Percentiles rank a stretch among this genome's conserved stretches.
These are phyloP conservation scores for Claviceps spartinae DNA, from an alignment of 2,329 filamentous ascomycete genomes.

Conservation along the genomic window DNA sequence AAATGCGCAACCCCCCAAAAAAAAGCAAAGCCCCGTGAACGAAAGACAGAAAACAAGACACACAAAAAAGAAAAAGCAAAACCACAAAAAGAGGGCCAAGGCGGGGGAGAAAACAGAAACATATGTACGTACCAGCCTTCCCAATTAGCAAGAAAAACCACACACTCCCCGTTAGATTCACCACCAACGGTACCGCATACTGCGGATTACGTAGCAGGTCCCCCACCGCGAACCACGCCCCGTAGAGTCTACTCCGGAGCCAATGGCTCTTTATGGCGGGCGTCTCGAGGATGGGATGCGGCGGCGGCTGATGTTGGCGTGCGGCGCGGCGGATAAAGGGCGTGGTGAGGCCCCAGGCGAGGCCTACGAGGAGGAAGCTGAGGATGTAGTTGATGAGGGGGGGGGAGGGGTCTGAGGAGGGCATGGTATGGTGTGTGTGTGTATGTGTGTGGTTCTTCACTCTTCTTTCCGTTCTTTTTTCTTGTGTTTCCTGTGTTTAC, in stretches of 20 bases:
- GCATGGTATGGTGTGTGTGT: background rate
- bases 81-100: background rate
- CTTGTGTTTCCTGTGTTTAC: too few species aligned
- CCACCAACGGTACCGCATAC: slow-evolving; percentile 70
- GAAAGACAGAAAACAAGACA: background rate
- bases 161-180: slow-evolving; percentile 84
- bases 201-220: slow-evolving; percentile 69
- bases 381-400: slow-evolving; percentile 68
- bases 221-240: slow-evolving; percentile 57
- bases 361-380: slow-evolving; percentile 78
- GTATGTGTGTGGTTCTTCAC: too few species aligned
- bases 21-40: too few species aligned
- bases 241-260: slow-evolving; percentile 48
- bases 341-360: slow-evolving; percentile 88
- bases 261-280: slow-evolving; percentile 41
- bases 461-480: background rate
- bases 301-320: slow-evolving; percentile 52
- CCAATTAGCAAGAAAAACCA: slow-evolving; percentile 97
- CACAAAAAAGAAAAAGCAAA: background rate
- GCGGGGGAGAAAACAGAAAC: background rate
- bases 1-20: background rate
- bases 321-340: slow-evolving; percentile 85
- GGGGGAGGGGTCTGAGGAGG: slow-evolving; percentile 20
- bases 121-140: slow-evolving; percentile 55
- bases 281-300: slow-evolving; percentile 40